These are phyloP conservation scores for Aspergillus japonicus DNA, from an alignment of 2,329 filamentous ascomycete genomes.

Conservation along the genomic window DNA sequence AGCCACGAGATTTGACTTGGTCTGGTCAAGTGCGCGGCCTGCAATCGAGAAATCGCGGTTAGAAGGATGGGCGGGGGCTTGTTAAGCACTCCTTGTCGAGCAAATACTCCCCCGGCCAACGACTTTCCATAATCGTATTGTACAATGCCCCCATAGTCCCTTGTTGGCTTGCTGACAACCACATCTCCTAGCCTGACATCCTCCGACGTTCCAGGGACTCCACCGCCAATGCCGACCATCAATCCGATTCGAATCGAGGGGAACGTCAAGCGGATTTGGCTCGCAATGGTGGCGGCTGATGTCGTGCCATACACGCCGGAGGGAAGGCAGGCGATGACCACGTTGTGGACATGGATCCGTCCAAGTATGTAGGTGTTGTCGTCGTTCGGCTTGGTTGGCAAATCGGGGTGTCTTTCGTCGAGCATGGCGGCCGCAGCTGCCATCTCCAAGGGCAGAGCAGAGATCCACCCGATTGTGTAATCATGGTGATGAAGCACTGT, in stretches of 20 bases:
- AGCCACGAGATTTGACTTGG: background rate
- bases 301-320: background rate
- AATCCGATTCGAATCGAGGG: conserved; percentile 6
- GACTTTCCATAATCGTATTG: conserved; percentile 16
- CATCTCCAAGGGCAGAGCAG: conserved; percentile 5
- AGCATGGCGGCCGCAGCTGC: conserved; percentile 10
- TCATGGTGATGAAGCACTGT: background rate
- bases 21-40: background rate
- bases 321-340: conserved; percentile 10
- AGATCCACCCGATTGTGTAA: conserved; percentile 13
- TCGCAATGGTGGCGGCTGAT: conserved; percentile 8
- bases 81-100: conserved; percentile 4
- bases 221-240: conserved; percentile 15
- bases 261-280: conserved; percentile 11
- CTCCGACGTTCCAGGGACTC: background rate
- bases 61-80: conserved; percentile 5
- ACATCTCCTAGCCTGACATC: conserved; percentile 13
- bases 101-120: background rate
- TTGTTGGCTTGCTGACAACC: conserved; percentile 7
- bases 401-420: conserved; percentile 2
- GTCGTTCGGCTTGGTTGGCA: background rate
- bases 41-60: background rate
- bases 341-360: conserved; percentile 5
- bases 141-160: conserved; percentile 1
- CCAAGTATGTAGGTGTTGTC: conserved; percentile 9